Evolutionary conservation across 805 yeast genomes (phyloP).

Genomic region (Wickerhamomyces pijperi): DNA sequence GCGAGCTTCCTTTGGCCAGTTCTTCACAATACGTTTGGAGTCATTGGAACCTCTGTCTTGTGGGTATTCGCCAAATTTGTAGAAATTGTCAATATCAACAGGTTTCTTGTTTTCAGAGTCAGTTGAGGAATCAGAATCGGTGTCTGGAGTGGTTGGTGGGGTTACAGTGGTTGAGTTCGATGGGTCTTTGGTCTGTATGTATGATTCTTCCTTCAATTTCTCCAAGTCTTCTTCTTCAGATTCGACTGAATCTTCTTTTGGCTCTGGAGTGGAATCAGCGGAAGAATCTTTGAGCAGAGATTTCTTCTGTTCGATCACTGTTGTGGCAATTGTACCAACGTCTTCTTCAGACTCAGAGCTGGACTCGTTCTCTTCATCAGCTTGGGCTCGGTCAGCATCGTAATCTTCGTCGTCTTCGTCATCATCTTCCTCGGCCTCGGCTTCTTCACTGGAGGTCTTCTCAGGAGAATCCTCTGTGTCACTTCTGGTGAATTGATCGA

Average conservation of each 20-base stretch:
- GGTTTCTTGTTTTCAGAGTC: slow-evolving; percentile 18
- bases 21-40: slow-evolving; percentile 50
- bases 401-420: slow-evolving; percentile 19
- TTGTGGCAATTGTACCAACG: slow-evolving; percentile 1
- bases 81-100: slow-evolving; percentile 39
- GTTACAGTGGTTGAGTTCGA: slow-evolving; percentile 6
- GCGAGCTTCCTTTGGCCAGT: slow-evolving; percentile 49
- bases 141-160: slow-evolving; percentile 24
- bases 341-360: slow-evolving; percentile 1
- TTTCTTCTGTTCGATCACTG: slow-evolving; percentile 8
- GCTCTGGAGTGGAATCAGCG: background rate
- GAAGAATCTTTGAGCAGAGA: slow-evolving; percentile 13
- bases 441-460: slow-evolving; percentile 18
- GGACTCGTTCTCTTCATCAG: slow-evolving; percentile 2
- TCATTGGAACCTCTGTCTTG: slow-evolving; percentile 56
- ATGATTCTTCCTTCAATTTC: background rate
- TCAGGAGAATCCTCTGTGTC: slow-evolving; percentile 1
- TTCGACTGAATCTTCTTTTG: background rate
- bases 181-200: background rate
- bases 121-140: slow-evolving; percentile 21
- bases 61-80: slow-evolving; percentile 42
- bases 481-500: slow-evolving; percentile 9
- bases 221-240: background rate
- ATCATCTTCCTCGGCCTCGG: slow-evolving; percentile 16
- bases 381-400: slow-evolving; percentile 9